phyloP scores from a whole-genome alignment of 2,329 filamentous ascomycete genomes.

The Aureobasidium namibiae region DNA sequence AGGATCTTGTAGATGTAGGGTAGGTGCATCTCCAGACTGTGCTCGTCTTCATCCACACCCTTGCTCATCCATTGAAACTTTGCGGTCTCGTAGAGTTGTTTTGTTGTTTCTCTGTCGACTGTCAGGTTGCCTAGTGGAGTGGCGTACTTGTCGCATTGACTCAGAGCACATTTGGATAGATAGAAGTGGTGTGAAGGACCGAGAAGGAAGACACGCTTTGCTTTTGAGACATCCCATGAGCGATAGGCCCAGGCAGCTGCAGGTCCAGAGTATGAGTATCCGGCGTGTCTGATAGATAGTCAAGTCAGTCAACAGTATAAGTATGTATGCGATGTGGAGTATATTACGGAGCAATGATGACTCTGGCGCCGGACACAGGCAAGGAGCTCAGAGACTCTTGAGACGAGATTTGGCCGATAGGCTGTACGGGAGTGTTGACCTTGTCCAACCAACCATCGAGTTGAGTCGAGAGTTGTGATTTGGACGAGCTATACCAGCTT shows the following conservation, averaged over 20 bases:
- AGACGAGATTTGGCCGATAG: constrained; percentile 41
- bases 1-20: constrained; percentile 83
- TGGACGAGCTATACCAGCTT: constrained; percentile 71
- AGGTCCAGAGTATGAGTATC: constrained; percentile 83
- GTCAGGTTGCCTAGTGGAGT: constrained; percentile 66
- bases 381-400: constrained; percentile 36
- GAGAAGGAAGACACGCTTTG: constrained; percentile 85
- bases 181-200: constrained; percentile 88
- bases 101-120: constrained; percentile 53
- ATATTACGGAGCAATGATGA: constrained; percentile 82
- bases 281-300: constrained; percentile 66
- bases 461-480: constrained; percentile 53
- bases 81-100: constrained; percentile 44
- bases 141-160: constrained; percentile 59
- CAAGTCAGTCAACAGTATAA: constrained; percentile 15
- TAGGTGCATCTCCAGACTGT: constrained; percentile 94
- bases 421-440: constrained; percentile 60
- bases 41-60: constrained; percentile 67
- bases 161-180: constrained; percentile 67
- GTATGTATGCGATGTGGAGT: constrained; percentile 39
- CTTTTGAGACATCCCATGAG: constrained; percentile 69
- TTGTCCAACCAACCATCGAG: constrained; percentile 66
- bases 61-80: constrained; percentile 58
- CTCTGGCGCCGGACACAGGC: constrained; percentile 65
- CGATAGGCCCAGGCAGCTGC: constrained; percentile 95